A percentile compares a stretch with the other conserved stretches of the same genome.
Evolutionary conservation across 768 basidiomycete genomes (phyloP).

Genomic region (Panaeolus cyanescens): DNA sequence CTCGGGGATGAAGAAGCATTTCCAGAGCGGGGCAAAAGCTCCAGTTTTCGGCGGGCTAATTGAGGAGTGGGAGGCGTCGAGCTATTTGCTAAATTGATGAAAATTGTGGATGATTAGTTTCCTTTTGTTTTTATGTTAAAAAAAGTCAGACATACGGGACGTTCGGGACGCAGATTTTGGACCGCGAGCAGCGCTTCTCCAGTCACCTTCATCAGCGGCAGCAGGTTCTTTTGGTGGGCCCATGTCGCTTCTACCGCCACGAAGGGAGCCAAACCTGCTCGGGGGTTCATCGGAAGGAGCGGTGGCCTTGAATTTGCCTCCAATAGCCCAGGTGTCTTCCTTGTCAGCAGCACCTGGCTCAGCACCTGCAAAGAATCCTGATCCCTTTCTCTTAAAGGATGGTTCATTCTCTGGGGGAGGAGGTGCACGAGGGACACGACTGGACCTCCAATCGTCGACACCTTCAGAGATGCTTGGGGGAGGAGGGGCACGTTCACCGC

Average conservation of each 20-base stretch:
- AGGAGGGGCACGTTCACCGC: constrained; percentile 33
- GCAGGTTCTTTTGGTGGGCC: constrained; percentile 47
- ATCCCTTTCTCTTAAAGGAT: constrained; percentile 55
- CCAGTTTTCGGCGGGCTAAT: constrained; percentile 76
- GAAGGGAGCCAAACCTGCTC: constrained; percentile 46
- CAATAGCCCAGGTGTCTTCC: constrained; percentile 80
- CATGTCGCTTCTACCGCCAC: constrained; percentile 54
- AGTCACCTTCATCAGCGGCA: constrained; percentile 63
- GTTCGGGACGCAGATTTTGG: constrained; percentile 43
- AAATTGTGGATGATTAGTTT: constrained; percentile 10
- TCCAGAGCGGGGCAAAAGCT: constrained; percentile 80
- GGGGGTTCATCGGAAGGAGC: constrained; percentile 38
- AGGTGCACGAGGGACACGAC: constrained; percentile 40
- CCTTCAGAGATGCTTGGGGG: constrained; percentile 60
- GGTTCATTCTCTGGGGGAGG: constrained; percentile 43
- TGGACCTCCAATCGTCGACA: constrained; percentile 73
- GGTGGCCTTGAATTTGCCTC: constrained; percentile 70
- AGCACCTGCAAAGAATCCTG: constrained; percentile 53
- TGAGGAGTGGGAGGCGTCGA: constrained; percentile 86
- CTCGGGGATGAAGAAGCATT: constrained; percentile 68
- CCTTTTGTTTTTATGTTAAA: neutral
- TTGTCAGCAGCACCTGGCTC: constrained; percentile 62
- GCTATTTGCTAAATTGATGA: constrained; percentile 48
- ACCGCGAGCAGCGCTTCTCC: constrained; percentile 57
- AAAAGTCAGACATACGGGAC: constrained; percentile 56